A percentile compares a stretch with the other conserved stretches of the same genome.
Evolutionary conservation across 257 asterid genomes (phyloP).

Genomic region (Forsythia suspensa): DNA sequence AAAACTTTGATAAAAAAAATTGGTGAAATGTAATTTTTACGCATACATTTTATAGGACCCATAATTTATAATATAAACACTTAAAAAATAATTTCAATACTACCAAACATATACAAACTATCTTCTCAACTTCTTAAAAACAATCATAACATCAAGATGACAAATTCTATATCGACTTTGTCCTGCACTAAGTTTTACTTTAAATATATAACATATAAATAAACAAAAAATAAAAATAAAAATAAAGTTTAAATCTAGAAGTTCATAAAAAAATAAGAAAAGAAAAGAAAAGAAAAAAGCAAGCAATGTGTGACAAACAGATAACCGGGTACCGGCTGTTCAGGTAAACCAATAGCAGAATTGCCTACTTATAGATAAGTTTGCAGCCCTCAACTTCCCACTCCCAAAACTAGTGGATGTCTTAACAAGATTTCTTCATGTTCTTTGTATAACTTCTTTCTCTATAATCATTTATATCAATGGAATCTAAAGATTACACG

Average conservation of each 20-base stretch:
- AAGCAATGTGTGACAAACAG: neutral
- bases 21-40: no score
- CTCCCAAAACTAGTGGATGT: slow-evolving; percentile 16
- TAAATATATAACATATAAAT: neutral
- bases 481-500: slow-evolving; percentile 70
- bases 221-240: neutral
- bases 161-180: no score
- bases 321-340: slow-evolving; percentile 33
- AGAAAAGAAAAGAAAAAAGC: neutral
- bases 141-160: no score
- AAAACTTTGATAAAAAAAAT: no score
- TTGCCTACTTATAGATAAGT: slow-evolving; percentile 29
- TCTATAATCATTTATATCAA: neutral
- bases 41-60: no score
- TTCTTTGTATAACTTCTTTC: neutral
- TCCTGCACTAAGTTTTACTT: neutral
- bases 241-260: no score
- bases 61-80: no score
- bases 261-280: neutral
- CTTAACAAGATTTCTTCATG: slow-evolving; percentile 15
- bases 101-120: no score
- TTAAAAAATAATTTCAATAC: no score
- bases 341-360: slow-evolving; percentile 20
- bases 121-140: no score
- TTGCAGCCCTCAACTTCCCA: slow-evolving; percentile 17